phyloP scores from a whole-genome alignment of 352 stramenopile genomes.

The Pythium brachiatum region DNA sequence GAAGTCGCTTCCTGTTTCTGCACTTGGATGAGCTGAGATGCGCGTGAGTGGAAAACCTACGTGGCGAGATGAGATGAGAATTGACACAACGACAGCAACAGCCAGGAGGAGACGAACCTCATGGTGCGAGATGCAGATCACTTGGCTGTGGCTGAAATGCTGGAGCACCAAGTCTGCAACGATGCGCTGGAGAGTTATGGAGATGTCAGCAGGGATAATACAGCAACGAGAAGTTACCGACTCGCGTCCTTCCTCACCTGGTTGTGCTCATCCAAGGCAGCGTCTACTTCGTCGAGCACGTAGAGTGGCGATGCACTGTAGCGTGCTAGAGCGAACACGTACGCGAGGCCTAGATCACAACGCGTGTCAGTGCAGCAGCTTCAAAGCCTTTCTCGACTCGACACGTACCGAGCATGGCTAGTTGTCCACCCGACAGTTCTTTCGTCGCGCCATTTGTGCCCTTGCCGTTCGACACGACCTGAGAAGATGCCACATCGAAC shows the following conservation, averaged over 20 bases:
- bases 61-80: not conserved
- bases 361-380: not conserved
- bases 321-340: slow-evolving; percentile 38
- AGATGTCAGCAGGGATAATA: too few relatives aligned
- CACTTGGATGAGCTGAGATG: slow-evolving; percentile 32
- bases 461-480: not conserved
- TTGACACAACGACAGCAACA: not conserved
- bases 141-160: slow-evolving; percentile 36
- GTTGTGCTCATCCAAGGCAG: slow-evolving; percentile 41
- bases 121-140: slow-evolving; percentile 48
- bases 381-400: not conserved
- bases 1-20: slow-evolving; percentile 24
- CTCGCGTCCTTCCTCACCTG: slow-evolving; percentile 22
- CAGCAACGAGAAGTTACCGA: too few relatives aligned
- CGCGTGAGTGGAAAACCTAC: slow-evolving; percentile 25
- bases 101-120: slow-evolving; percentile 23
- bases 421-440: slow-evolving; percentile 40
- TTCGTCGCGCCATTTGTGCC: slow-evolving; percentile 4
- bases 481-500: slow-evolving; percentile 10
- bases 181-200: slow-evolving; percentile 13
- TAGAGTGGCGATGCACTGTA: slow-evolving; percentile 40
- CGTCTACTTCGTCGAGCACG: slow-evolving; percentile 43
- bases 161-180: slow-evolving; percentile 28
- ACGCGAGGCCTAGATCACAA: slow-evolving; percentile 31
- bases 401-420: slow-evolving; percentile 35